These are phyloP conservation scores for Oryza meyeriana DNA, from an alignment of 176 grass and related monocot species.

Conservation along the genomic window DNA sequence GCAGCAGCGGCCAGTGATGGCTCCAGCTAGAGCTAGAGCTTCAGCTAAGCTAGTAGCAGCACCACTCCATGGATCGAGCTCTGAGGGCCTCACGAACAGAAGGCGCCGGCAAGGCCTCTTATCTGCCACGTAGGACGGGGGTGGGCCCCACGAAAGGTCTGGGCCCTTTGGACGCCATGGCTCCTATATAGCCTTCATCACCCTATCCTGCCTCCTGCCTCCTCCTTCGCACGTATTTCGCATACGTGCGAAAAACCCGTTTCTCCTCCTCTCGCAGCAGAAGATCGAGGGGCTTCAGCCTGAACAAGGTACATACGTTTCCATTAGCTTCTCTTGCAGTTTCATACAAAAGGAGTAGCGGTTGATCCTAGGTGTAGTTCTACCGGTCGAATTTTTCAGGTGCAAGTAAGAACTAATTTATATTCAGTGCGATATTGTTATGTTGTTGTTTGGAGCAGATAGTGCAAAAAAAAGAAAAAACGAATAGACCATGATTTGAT, in stretches of 20 bases:
- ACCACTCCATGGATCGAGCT: slow-evolving; percentile 23
- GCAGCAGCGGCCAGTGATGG: background rate
- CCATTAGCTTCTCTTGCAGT: background rate
- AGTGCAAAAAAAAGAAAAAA: no score
- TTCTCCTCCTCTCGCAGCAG: background rate
- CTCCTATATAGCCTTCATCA: slow-evolving; percentile 51
- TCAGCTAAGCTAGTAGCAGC: background rate
- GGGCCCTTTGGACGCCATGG: slow-evolving; percentile 25
- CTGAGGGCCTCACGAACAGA: slow-evolving; percentile 46
- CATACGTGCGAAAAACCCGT: background rate
- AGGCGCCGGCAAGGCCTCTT: slow-evolving; percentile 21
- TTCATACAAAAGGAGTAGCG: background rate
- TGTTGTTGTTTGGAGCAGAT: background rate
- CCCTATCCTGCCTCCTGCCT: slow-evolving; percentile 34
- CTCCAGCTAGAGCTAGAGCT: background rate
- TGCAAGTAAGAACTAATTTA: no score
- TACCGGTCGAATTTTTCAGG: no score
- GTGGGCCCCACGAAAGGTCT: slow-evolving; percentile 16
- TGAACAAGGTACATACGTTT: slow-evolving; percentile 1
- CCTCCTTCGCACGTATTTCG: slow-evolving; percentile 34
- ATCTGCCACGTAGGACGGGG: slow-evolving; percentile 49
- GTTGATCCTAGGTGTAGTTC: background rate
- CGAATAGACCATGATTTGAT: background rate
- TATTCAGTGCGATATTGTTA: background rate
- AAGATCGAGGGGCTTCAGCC: background rate